phyloP scores from a whole-genome alignment of 1,284 basidiomycete species.

The Boletellus deceptivus region DNA sequence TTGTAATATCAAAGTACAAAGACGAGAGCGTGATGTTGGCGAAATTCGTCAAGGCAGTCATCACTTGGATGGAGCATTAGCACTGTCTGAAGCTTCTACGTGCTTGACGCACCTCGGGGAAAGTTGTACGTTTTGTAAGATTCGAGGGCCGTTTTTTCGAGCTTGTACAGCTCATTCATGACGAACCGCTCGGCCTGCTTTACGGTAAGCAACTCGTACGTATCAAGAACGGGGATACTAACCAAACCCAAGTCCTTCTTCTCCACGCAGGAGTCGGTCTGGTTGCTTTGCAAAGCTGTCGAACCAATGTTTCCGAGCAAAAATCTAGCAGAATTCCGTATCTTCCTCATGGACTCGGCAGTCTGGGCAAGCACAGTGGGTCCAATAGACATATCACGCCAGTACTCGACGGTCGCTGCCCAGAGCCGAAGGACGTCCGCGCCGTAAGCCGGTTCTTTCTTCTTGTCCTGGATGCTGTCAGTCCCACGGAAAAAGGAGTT shows the following conservation, averaged over 20 bases:
- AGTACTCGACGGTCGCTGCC: constrained; percentile 91
- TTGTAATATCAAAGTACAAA: constrained; percentile 90
- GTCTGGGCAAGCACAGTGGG: constrained; percentile 76
- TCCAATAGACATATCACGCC: constrained; percentile 86
- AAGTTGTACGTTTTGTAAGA: constrained; percentile 82
- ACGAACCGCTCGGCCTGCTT: constrained; percentile 79
- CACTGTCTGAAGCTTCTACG: neutral
- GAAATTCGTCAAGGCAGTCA: constrained; percentile 61
- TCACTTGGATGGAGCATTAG: constrained; percentile 42
- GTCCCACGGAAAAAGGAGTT: neutral
- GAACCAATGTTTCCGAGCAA: constrained; percentile 78
- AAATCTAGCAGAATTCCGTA: constrained; percentile 90
- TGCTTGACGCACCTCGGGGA: constrained; percentile 65
- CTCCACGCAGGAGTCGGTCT: constrained; percentile 35
- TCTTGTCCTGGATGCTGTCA: constrained; percentile 51
- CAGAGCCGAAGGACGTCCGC: constrained; percentile 88
- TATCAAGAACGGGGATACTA: constrained; percentile 27
- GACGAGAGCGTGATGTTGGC: constrained; percentile 72
- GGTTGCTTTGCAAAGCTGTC: constrained; percentile 20
- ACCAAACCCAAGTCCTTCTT: constrained; percentile 62
- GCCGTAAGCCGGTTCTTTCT: constrained; percentile 77
- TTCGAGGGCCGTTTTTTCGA: constrained; percentile 67
- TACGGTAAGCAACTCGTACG: constrained; percentile 1
- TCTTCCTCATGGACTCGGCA: constrained; percentile 78
- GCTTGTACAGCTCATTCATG: constrained; percentile 76